These are phyloP conservation scores for Fusarium devonianum DNA, from an alignment of 2,329 filamentous ascomycete species.

Conservation along the genomic window DNA sequence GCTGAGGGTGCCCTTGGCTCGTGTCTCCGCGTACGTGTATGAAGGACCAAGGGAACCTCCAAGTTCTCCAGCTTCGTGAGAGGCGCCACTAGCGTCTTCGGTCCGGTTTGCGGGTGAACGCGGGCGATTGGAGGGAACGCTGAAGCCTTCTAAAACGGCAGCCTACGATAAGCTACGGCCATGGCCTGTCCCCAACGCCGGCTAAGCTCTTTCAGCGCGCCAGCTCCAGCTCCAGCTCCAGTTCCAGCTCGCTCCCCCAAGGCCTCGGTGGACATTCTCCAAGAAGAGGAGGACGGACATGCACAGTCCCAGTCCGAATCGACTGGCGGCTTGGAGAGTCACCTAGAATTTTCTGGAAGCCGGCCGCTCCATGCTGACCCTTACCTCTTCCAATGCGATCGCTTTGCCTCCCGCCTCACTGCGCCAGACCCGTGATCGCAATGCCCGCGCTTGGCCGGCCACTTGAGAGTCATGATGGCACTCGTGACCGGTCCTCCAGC, in stretches of 20 bases:
- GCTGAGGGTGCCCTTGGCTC: conserved; percentile 19
- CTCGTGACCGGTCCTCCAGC: conserved; percentile 25
- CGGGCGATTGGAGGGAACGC: conserved; percentile 26
- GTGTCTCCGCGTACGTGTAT: conserved; percentile 20
- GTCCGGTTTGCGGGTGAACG: conserved; percentile 38
- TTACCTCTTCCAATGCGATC: conserved; percentile 12
- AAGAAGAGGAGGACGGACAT: conserved; percentile 15
- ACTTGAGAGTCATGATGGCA: conserved; percentile 29
- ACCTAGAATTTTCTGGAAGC: conserved; percentile 42
- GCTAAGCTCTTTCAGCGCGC: neutral
- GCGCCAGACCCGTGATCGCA: conserved; percentile 1
- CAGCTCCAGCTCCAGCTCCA: neutral
- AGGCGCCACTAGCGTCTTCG: conserved; percentile 35
- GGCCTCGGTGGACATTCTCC: conserved; percentile 23
- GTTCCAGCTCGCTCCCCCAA: conserved; percentile 16
- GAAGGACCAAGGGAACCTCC: conserved; percentile 25
- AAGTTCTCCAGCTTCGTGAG: conserved; percentile 28
- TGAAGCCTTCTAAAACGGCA: conserved; percentile 29
- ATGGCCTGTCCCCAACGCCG: conserved; percentile 9
- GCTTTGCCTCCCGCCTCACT: conserved; percentile 5
- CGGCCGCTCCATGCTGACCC: conserved; percentile 25
- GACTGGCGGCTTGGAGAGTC: conserved; percentile 20
- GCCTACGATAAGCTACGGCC: conserved; percentile 21
- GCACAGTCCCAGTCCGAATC: conserved; percentile 18
- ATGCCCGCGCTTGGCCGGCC: conserved; percentile 20